Evolutionary conservation across 2,329 filamentous ascomycete species (phyloP), one percentile per base, ranked within the genome.

Genomic region (Curvularia spicifera): DNA sequence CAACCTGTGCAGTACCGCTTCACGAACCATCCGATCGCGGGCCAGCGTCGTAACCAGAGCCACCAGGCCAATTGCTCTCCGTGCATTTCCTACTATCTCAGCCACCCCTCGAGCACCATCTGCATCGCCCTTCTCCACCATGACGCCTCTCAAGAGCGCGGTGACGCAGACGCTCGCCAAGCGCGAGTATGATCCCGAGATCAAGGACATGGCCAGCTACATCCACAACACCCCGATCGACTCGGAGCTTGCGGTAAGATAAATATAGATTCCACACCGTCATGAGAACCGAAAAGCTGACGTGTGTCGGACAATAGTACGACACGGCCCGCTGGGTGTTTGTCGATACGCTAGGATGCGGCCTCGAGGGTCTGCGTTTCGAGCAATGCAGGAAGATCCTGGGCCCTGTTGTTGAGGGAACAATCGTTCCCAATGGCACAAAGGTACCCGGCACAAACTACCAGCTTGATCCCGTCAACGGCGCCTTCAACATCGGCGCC

Each of bases 281-380:
- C 15, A 26, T 31, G 8, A 6, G 6, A n/a, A 22, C 7, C 24
- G 8, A 26, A 26, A n/a, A 39, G 59, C 73, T 73, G 59, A 74
- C 45, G 1, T 40, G 15, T 40, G 20, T 35, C 53, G 24, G 46
- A 10, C 13, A 62, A 24, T 63, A 95, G 91, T 96, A 91, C 77
- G 95, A 99, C 79, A 99, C 95, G 48, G 95, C 95, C 63, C 90
- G 95, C 81, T 94, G 93, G 83, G 93, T 98, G 69, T 93, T 99
- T 79, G 87, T 98, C 75, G 95, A 99, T 79, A 98, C 95, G 55
- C 86, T 99, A 47, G 95, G 95, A 74, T 99, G 95, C 79, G 95
- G 95, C 76, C 88, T 99, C 64, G 93, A 98, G 83, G 95, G 91
- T 68, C 86, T 99, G 74, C 89, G 90, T 70, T 99, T 99, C 84